Conservation (phyloP, 2,329 filamentous ascomycete species). For the Capronia coronata region DNA sequence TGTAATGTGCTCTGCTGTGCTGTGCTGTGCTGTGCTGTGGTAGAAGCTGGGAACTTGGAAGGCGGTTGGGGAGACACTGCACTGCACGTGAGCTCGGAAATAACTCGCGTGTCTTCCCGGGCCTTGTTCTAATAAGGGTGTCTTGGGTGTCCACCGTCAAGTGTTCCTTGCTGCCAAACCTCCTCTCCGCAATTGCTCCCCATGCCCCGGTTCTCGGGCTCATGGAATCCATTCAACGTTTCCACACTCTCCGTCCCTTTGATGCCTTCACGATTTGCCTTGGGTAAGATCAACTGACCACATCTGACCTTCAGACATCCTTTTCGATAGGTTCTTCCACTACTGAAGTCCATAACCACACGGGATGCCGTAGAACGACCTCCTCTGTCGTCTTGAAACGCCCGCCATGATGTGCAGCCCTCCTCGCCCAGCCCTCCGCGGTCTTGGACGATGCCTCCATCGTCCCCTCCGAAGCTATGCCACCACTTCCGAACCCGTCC, state of each 20-base stretch:
- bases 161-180: background rate
- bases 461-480: slow-evolving; percentile 18
- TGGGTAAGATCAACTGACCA: too few species aligned
- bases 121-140: too few species aligned
- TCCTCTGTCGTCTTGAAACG: background rate
- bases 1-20: too few species aligned
- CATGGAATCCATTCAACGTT: slow-evolving; percentile 6
- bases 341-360: background rate
- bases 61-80: background rate
- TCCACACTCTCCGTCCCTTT: background rate
- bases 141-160: too few species aligned
- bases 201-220: slow-evolving; percentile 8
- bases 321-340: background rate
- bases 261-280: background rate
- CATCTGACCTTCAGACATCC: too few species aligned
- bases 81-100: background rate
- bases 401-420: slow-evolving; percentile 16
- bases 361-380: slow-evolving; percentile 5
- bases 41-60: too few species aligned
- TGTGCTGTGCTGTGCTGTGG: too few species aligned
- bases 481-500: slow-evolving; percentile 20
- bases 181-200: background rate
- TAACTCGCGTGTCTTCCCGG: background rate
- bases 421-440: slow-evolving; percentile 7
- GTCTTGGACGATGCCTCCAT: slow-evolving; percentile 6